Evolutionary conservation across 306 rosid species (phyloP).

Genomic region (Casuarina equisetifolia): DNA sequence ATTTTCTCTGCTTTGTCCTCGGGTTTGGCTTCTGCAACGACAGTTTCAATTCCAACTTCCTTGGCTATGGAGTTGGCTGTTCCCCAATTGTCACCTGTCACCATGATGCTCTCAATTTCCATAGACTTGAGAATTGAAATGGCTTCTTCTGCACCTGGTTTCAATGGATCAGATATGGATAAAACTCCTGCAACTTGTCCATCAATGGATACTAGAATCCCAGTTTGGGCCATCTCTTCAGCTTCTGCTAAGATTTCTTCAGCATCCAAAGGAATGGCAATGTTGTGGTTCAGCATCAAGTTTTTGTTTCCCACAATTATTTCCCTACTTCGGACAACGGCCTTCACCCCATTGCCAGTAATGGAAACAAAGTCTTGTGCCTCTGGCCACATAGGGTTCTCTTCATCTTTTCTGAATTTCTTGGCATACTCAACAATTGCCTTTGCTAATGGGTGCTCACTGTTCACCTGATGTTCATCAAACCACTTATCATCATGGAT

Average conservation of each 20-base stretch:
- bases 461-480: constrained; percentile 57
- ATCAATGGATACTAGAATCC: constrained; percentile 56
- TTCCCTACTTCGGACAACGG: constrained; percentile 47
- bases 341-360: constrained; percentile 79
- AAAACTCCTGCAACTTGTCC: constrained; percentile 52
- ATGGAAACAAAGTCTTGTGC: constrained; percentile 59
- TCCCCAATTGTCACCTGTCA: constrained; percentile 89
- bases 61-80: constrained; percentile 79
- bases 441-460: constrained; percentile 87
- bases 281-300: constrained; percentile 52
- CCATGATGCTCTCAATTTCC: constrained; percentile 70
- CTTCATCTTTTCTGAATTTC: constrained; percentile 45
- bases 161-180: constrained; percentile 75
- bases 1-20: constrained; percentile 60
- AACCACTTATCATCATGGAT: background rate
- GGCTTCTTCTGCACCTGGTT: constrained; percentile 66
- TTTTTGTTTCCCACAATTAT: constrained; percentile 75
- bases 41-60: constrained; percentile 75
- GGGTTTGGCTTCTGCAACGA: constrained; percentile 76
- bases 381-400: constrained; percentile 60
- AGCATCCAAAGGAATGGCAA: constrained; percentile 50
- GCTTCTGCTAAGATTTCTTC: constrained; percentile 54
- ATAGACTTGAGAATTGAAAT: constrained; percentile 68
- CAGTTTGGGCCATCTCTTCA: constrained; percentile 68
- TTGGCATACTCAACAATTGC: constrained; percentile 74